Base-by-base conservation (phyloP, 2,329 filamentous ascomycete species). In the Plectosphaerella cucumerina region DNA sequence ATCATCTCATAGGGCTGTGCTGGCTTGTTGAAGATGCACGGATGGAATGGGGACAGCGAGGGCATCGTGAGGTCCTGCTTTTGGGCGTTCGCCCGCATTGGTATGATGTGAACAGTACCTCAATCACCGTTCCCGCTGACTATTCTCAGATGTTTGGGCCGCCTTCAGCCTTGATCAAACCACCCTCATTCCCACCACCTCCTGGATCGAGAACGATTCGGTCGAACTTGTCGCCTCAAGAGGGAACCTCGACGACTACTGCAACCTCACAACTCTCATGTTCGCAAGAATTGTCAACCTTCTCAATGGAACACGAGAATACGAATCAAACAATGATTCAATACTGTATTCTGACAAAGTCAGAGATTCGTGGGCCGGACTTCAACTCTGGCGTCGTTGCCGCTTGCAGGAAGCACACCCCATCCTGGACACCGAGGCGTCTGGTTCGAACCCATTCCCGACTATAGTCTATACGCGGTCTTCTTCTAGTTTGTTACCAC, bases 1-100 rank as follows among this genome's bases (percentile, higher is more conserved):
- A n/a, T n/a, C n/a, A n/a, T n/a, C n/a, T n/a, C n/a, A n/a, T n/a
- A 54, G 53, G 53, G 53, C 8, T 55, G 53, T 44, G 50, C 53
- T 4, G 48, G 46, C 4, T 21, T 55, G 15, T 31, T 55, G 8
- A 45, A 43, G 18, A 50, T 35, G 18, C 44, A 48, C 2, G 23
- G 21, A 2, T 53, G 53, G 53, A 43, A 47, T 31, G 53, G 53
- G 3, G 37, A 23, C 18, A 53, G 31, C 17, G 23, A 22, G n/a
- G 48, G 50, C 5, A 51, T 53, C 15, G 48, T 53, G 9, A 55
- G 53, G 22, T 34, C 50, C 4, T 55, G 53, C 39, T 55, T 55
- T 41, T 55, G 53, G 53, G 48, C 50, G 6, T 55, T 55, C 45
- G 53, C 53, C 15, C 23, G 50, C 2, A 53, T 55, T 12, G 50